phyloP scores from a whole-genome alignment of 1,284 basidiomycete species.

The Naganishia albida region DNA sequence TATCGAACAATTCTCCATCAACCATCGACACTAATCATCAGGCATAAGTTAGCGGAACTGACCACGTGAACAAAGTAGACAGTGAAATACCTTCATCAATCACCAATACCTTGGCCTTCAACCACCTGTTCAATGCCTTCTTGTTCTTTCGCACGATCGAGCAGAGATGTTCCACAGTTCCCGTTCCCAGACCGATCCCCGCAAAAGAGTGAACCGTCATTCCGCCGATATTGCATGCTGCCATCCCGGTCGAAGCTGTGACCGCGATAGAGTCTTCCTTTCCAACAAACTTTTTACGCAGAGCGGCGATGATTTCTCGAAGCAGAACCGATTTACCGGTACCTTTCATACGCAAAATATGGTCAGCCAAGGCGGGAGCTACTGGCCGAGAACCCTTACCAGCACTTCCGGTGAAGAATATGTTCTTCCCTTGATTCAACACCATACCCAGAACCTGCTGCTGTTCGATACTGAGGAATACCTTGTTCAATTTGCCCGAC shows the following conservation, averaged over 20 bases:
- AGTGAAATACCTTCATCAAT: constrained; percentile 82
- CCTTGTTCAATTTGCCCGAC: constrained; percentile 49
- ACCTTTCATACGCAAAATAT: constrained; percentile 57
- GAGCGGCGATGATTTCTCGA: constrained; percentile 76
- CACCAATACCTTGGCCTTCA: constrained; percentile 75
- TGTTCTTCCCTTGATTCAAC: constrained; percentile 67
- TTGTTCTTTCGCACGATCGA: constrained; percentile 71
- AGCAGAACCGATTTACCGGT: constrained; percentile 93
- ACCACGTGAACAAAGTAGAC: neutral
- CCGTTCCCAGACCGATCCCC: constrained; percentile 79
- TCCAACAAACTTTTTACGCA: constrained; percentile 59
- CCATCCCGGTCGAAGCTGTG: constrained; percentile 87
- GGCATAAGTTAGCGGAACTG: neutral
- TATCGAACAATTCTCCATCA: constrained; percentile 72
- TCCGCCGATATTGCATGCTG: constrained; percentile 91
- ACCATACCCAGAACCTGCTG: constrained; percentile 71
- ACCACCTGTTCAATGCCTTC: constrained; percentile 70
- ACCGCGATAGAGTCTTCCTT: constrained; percentile 69
- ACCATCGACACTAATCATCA: constrained; percentile 84
- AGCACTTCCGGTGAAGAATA: constrained; percentile 98
- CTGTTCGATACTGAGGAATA: constrained; percentile 76
- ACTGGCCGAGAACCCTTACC: constrained; percentile 60
- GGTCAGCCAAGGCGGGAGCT: neutral
- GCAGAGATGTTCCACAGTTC: constrained; percentile 65
- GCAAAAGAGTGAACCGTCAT: constrained; percentile 91